A percentile compares a stretch with the other conserved stretches of the same genome.
Evolutionary conservation across 371 early-diverging fungal genomes (phyloP).

Genomic region (Fennellomyces sp.): DNA sequence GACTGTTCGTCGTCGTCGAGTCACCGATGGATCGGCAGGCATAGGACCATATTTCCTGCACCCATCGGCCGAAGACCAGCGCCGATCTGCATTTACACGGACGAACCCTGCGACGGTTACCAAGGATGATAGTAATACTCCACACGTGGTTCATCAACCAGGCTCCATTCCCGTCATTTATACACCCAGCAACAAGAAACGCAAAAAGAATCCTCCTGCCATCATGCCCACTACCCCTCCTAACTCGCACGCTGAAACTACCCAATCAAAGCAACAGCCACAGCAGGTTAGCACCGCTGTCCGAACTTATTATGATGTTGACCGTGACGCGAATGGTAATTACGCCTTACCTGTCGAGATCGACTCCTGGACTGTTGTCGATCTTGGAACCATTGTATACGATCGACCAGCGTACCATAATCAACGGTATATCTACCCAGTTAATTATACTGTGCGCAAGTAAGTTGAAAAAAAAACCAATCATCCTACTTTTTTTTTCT

Average conservation of each 20-base stretch:
- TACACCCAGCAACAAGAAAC: slow-evolving; percentile 33
- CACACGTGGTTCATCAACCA: background rate
- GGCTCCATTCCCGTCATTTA: slow-evolving; percentile 27
- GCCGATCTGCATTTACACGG: slow-evolving; percentile 15
- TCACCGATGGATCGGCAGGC: slow-evolving; percentile 6
- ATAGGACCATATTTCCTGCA: slow-evolving; percentile 2
- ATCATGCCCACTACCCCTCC: background rate
- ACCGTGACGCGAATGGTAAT: slow-evolving; percentile 69
- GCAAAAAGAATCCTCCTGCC: slow-evolving; percentile 21
- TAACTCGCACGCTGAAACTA: background rate
- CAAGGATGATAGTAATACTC: slow-evolving; percentile 3
- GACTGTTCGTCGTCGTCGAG: slow-evolving; percentile 2
- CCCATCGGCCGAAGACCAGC: slow-evolving; percentile 1
- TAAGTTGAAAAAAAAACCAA: slow-evolving; percentile 21
- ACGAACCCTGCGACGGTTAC: background rate
- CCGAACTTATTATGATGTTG: slow-evolving; percentile 57
- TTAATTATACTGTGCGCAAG: slow-evolving; percentile 77
- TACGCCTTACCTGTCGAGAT: slow-evolving; percentile 81
- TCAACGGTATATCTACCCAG: slow-evolving; percentile 92
- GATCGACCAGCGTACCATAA: slow-evolving; percentile 88
- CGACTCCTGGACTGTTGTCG: slow-evolving; percentile 80
- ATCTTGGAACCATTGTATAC: slow-evolving; percentile 76
- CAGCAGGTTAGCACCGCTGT: slow-evolving; percentile 37
- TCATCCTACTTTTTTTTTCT: background rate
- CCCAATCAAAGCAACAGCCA: background rate